Conservation (phyloP, 2,329 filamentous ascomycete species). For the Ambrosiella cleistominuta region DNA sequence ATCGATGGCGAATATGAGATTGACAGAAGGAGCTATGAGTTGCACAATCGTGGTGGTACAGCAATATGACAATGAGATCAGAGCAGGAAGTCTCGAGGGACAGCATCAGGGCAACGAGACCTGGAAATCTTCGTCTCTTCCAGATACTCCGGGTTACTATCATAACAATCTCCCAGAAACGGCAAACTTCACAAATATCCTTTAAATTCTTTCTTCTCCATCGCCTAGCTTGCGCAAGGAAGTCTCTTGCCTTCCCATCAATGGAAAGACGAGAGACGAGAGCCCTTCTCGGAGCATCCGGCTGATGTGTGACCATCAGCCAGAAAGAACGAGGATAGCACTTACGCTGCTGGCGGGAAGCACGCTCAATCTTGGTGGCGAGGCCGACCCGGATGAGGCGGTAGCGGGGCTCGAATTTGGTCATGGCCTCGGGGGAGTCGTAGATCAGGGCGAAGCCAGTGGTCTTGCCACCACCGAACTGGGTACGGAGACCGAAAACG, state of each 20-base stretch:
- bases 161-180: not conserved
- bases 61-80: no score
- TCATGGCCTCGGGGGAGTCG: slow-evolving; percentile 94
- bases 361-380: slow-evolving; percentile 89
- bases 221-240: slow-evolving; percentile 6
- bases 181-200: not conserved
- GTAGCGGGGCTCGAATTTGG: slow-evolving; percentile 99
- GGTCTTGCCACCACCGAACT: slow-evolving; percentile 99
- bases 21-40: no score
- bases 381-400: slow-evolving; percentile 85
- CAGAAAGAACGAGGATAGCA: slow-evolving; percentile 22
- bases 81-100: not conserved
- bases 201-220: not conserved
- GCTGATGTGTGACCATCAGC: not conserved
- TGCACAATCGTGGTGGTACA: no score
- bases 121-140: no score
- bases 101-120: not conserved
- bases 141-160: no score
- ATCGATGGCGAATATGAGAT: not conserved
- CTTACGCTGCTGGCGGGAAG: slow-evolving; percentile 97
- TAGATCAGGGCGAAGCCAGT: slow-evolving; percentile 98
- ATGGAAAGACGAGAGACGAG: slow-evolving; percentile 9
- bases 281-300: slow-evolving; percentile 13
- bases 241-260: slow-evolving; percentile 13
- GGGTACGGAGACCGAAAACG: slow-evolving; percentile 96